Percentiles rank a stretch among this genome's conserved stretches.
Conservation (phyloP, 2,329 filamentous ascomycete species). For the Colletotrichum sidae region DNA sequence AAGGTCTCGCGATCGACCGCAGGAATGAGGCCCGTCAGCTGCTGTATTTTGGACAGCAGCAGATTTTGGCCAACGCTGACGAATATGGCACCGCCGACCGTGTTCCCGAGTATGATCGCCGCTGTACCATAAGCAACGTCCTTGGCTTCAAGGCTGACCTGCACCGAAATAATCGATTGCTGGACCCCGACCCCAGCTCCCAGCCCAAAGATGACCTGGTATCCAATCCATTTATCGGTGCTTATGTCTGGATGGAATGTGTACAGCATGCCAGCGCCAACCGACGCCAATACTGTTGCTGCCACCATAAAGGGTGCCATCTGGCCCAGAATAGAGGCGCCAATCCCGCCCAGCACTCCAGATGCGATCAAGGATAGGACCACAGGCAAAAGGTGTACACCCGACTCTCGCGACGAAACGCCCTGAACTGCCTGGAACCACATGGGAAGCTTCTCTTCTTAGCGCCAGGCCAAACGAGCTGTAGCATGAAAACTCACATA, state of each 20-base stretch:
- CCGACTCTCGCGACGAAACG: slow-evolving; percentile 52
- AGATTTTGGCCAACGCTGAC: slow-evolving; percentile 23
- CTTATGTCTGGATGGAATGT: slow-evolving; percentile 13
- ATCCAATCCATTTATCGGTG: slow-evolving; percentile 28
- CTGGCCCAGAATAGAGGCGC: slow-evolving; percentile 22
- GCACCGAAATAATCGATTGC: slow-evolving; percentile 12
- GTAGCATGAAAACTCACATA: slow-evolving; percentile 5
- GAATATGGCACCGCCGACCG: slow-evolving; percentile 17
- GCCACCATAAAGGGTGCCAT: slow-evolving; percentile 20
- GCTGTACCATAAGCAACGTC: slow-evolving; percentile 15
- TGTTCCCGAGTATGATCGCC: slow-evolving; percentile 19
- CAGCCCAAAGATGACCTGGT: slow-evolving; percentile 26
- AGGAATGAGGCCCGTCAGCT: slow-evolving; percentile 11
- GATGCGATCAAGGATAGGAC: slow-evolving; percentile 43
- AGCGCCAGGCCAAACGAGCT: neutral
- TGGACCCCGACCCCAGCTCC: slow-evolving; percentile 20
- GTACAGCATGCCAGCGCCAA: slow-evolving; percentile 20
- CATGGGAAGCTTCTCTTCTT: slow-evolving; percentile 48
- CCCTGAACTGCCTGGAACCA: slow-evolving; percentile 60
- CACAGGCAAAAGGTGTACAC: slow-evolving; percentile 53
- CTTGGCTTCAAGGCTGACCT: slow-evolving; percentile 2
- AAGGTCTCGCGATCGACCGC: slow-evolving; percentile 6
- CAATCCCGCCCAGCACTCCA: slow-evolving; percentile 8
- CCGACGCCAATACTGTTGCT: slow-evolving; percentile 15
- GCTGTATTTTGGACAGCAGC: slow-evolving; percentile 5